phyloP scores from a whole-genome alignment of 2,329 filamentous ascomycete genomes.

The Cryphonectria parasitica region DNA sequence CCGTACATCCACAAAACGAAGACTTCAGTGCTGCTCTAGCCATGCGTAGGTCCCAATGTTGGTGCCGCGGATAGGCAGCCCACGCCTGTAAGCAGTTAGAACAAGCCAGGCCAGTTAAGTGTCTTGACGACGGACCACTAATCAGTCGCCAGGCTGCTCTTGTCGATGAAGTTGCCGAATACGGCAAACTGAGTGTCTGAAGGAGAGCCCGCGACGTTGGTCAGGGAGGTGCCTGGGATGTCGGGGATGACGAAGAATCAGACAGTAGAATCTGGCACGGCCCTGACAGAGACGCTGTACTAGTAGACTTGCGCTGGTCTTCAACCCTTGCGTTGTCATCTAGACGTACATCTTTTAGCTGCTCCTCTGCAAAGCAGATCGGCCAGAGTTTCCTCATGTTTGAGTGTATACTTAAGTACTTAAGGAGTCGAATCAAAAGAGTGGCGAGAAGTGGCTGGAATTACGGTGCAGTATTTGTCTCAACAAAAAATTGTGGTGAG shows the following conservation, averaged over 20 bases:
- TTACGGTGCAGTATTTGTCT: background rate
- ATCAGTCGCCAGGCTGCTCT: too few species aligned
- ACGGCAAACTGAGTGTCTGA: too few species aligned
- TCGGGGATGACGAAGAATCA: too few species aligned
- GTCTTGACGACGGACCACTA: too few species aligned
- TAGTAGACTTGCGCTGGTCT: background rate
- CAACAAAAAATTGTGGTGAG: background rate
- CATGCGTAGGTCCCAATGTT: slow-evolving; percentile 39
- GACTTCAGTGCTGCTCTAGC: slow-evolving; percentile 41
- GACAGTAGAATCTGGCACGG: too few species aligned
- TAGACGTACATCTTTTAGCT: slow-evolving; percentile 13
- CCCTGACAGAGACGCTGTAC: too few species aligned
- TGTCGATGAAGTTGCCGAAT: too few species aligned
- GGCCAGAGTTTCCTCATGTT: slow-evolving; percentile 5
- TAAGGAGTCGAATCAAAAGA: background rate
- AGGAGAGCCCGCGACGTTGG: too few species aligned
- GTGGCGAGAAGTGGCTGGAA: slow-evolving; percentile 2
- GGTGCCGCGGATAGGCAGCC: slow-evolving; percentile 38
- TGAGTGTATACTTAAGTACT: background rate
- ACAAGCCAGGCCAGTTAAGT: too few species aligned
- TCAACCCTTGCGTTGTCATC: slow-evolving; percentile 6
- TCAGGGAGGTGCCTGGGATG: too few species aligned
- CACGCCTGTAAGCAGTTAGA: slow-evolving; percentile 37
- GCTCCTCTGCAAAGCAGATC: background rate
- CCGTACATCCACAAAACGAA: slow-evolving; percentile 39